Percentiles rank a stretch among this genome's conserved stretches.
Evolutionary conservation across 2,329 filamentous ascomycete genomes (phyloP).

Genomic region (Sclerotinia spermophila): DNA sequence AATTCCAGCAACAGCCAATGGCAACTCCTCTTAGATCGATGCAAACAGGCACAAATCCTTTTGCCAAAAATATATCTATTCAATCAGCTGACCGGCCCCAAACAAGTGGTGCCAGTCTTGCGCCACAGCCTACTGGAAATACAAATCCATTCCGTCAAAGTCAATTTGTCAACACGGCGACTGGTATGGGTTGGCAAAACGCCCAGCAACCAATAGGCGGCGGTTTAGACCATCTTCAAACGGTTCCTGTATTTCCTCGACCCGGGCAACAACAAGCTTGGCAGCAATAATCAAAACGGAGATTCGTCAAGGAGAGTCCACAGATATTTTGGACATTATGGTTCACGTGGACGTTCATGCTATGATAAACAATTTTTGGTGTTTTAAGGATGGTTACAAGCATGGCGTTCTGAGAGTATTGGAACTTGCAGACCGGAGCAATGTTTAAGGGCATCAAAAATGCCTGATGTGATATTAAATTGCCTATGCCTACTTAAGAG

Average conservation of each 20-base stretch:
- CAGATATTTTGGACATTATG: conserved; percentile 6
- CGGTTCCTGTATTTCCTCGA: conserved; percentile 80
- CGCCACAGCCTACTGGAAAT: conserved; percentile 76
- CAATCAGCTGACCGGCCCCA: conserved; percentile 29
- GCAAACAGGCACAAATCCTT: conserved; percentile 70
- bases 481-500: conserved; percentile 15
- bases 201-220: conserved; percentile 76
- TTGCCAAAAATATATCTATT: conserved; percentile 49
- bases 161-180: conserved; percentile 82
- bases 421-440: conserved; percentile 16
- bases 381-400: conserved; percentile 27
- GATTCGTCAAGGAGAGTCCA: not conserved
- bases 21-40: conserved; percentile 49
- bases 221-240: conserved; percentile 72
- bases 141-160: conserved; percentile 96
- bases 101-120: conserved; percentile 45
- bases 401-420: conserved; percentile 35
- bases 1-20: conserved; percentile 40
- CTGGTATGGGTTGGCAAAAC: conserved; percentile 84
- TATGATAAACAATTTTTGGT: conserved; percentile 9
- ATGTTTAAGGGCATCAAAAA: conserved; percentile 25
- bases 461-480: conserved; percentile 30
- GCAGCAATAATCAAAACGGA: conserved; percentile 41
- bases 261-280: conserved; percentile 62
- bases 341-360: conserved; percentile 7